Evolutionary conservation across 345 rosid species (phyloP), one percentile per base, ranked within the genome.

Genomic region (Garcia nutans): DNA sequence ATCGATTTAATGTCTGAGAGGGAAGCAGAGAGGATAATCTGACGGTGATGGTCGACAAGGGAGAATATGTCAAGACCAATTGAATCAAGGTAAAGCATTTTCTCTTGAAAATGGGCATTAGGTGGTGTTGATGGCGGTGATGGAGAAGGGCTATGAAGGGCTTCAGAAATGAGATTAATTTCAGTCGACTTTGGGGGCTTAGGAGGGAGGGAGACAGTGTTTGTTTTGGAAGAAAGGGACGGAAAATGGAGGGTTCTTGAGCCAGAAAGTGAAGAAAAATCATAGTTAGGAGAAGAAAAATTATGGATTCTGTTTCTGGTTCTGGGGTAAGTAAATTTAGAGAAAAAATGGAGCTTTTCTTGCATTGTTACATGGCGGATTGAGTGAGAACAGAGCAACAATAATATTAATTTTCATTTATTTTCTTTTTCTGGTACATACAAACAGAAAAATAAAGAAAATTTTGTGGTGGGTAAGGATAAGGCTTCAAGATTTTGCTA

Each of bases 71-170:
- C 97, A 78, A 94, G 79, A 59, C 98, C 97, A 33, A 92, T 69
- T 17, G 97, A 88, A 44, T 94, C 98, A 23, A 94, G 89, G 84
- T 85, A 94, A 37, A 92, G 87, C 75, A 91, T 75, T 74, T 91
- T 94, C 47, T 89, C 90, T 78, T 85, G 88, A 82, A 94, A 86
- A 0, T 89, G 86, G 33, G 86, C 31, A 77, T 58, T 80, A 82
- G 83, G 69, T 58, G 78, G 78, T 19, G 26, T 10, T 42, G 15
- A 70, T 71, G 41, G 65, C 0, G 79, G 77, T 0, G 79, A 65
- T 0, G 85, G 75, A 10, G 80, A 79, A 23, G 82, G 52, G 41
- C 19, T 17, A 12, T 20, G 22, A 24, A 23, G 42, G 16, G 85
- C 75, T 5, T 79, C 72, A 33, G 80, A 63, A 50, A 65, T 1